Conservation (phyloP, 345 rosid genomes). For the Orychophragmus violaceus region DNA sequence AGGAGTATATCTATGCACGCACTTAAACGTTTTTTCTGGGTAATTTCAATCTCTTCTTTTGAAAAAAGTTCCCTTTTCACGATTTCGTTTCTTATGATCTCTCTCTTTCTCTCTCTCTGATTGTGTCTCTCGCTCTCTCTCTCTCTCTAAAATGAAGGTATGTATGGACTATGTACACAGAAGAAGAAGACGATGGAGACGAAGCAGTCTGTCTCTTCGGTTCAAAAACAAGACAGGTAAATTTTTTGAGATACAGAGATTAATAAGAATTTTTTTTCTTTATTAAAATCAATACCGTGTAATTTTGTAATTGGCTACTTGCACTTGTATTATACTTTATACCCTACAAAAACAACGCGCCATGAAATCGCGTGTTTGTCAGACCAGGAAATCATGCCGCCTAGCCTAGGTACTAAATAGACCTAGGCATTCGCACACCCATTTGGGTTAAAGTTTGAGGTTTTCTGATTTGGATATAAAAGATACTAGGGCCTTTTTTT, state of each 20-base stretch:
- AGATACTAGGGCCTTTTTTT: no score
- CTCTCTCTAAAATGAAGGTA: neutral
- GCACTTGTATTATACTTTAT: neutral
- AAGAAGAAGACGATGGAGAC: neutral
- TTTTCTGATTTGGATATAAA: no score
- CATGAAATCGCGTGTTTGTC: neutral
- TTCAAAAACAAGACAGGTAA: conserved; percentile 20
- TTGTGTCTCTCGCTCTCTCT: neutral
- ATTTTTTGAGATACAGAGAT: no score
- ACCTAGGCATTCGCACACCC: no score
- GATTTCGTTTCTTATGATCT: conserved; percentile 8
- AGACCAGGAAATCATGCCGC: no score
- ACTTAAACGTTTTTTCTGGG: neutral
- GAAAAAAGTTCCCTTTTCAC: neutral
- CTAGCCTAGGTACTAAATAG: no score
- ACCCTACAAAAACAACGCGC: neutral
- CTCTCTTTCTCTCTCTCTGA: no score
- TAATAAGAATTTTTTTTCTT: no score
- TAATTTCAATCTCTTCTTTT: neutral
- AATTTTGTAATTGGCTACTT: no score
- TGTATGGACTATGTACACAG: conserved; percentile 6
- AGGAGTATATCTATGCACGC: neutral
- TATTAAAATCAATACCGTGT: no score
- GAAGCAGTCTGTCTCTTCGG: conserved; percentile 22
- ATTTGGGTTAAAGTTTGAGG: no score